Evolutionary conservation across 2,329 filamentous ascomycete genomes (phyloP), one percentile per base, ranked within the genome.

Genomic region (Exophiala mesophila): DNA sequence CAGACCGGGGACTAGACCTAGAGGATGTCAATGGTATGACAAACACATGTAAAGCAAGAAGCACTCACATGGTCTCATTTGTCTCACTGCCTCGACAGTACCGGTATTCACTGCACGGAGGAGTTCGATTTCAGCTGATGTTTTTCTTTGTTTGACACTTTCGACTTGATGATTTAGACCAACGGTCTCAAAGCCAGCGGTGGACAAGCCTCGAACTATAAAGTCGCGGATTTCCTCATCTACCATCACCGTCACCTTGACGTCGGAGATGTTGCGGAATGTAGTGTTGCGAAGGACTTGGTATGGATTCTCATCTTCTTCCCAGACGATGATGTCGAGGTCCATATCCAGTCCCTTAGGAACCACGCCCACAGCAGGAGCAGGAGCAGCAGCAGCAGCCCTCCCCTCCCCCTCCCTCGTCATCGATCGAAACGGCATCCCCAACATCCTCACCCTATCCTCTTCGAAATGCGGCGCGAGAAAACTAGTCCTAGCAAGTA

Each of bases 271-370:
- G 36, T 34, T 26, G 18, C 28, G 21, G 31, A 40, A 45, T 10
- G 13, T 26, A 8, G 35, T 23, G 16, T 17, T 49, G 9, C 68
- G 60, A 13, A 82, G 63, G 0, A 74, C 81, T 1, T 59, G 59
- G 57, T 81, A 83, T 1, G 77, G 78, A 56, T 81, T 69, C 78
- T 77, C 81, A 50, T 81, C 77, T 53, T 82, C 78, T 58, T 82
- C 77, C 70, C 78, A 82, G 0, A 69, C 64, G 10, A 82, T 66
- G 28, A 80, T 73, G 8, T 73, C 66, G 4, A 82, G 63, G 2
- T 67, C 58, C 13, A n/a, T 13, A 20, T 31, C 6, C 2, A 68
- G 61, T n/a, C n/a, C n/a, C n/a, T n/a, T n/a, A n/a, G n/a, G n/a
- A n/a, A n/a, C n/a, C n/a, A n/a, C n/a, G n/a, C n/a, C n/a, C n/a